A percentile compares a stretch with the other conserved stretches of the same genome.
These are phyloP conservation scores for Chytriomyces hyalinus DNA, from an alignment of 192 early-diverging fungal species.

Conservation along the genomic window DNA sequence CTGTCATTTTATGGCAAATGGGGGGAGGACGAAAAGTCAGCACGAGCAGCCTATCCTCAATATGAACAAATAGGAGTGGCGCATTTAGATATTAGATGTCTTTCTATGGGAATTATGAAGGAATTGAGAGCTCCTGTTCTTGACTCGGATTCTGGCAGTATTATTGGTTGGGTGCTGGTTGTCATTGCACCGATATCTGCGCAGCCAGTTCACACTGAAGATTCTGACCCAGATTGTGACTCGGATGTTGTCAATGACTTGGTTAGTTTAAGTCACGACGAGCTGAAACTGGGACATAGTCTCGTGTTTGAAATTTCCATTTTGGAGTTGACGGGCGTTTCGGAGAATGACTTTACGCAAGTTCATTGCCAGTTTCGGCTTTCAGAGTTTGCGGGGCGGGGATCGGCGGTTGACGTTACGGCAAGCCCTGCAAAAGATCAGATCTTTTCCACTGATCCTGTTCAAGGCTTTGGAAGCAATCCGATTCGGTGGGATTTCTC, in stretches of 20 bases:
- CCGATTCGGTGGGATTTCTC: constrained; percentile 59
- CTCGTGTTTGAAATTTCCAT: constrained; percentile 71
- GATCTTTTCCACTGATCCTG: constrained; percentile 65
- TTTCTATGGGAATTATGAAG: constrained; percentile 20
- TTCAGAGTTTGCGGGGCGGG: constrained; percentile 61
- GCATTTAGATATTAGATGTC: constrained; percentile 9
- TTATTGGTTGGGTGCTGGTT: constrained; percentile 32
- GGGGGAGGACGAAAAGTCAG: constrained; percentile 4
- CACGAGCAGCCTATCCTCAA: not conserved
- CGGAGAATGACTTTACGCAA: constrained; percentile 66
- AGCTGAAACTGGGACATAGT: constrained; percentile 53
- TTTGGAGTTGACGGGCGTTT: constrained; percentile 61
- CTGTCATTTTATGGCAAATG: constrained; percentile 20
- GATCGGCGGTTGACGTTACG: not conserved
- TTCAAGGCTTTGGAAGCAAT: constrained; percentile 56
- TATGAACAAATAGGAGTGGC: constrained; percentile 22
- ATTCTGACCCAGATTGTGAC: not conserved
- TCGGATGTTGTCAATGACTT: not conserved
- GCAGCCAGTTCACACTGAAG: not conserved
- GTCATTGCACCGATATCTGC: constrained; percentile 31
- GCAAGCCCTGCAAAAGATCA: constrained; percentile 14
- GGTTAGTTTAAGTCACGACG: constrained; percentile 4
- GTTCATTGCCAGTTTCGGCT: constrained; percentile 76
- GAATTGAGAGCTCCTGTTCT: constrained; percentile 32
- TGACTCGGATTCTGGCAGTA: not conserved